These are phyloP conservation scores for Pseudotsuga menziesii DNA, from an alignment of 75 land plant species.

Conservation along the genomic window DNA sequence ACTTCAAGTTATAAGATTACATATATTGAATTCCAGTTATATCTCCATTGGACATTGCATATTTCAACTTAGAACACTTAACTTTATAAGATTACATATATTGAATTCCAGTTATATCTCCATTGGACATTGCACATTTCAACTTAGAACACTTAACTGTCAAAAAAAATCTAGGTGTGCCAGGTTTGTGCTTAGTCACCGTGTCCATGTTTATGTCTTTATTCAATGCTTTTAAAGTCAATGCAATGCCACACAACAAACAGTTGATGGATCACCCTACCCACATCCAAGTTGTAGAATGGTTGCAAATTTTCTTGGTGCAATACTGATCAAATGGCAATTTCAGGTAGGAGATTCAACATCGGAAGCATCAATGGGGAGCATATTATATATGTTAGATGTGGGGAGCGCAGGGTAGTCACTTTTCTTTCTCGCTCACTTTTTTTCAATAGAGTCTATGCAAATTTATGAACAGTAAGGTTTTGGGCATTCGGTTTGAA, in stretches of 20 bases:
- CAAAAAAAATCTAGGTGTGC: no score
- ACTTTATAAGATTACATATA: no score
- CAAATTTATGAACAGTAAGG: not conserved
- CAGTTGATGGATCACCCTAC: not conserved
- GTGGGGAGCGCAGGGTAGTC: constrained; percentile 38
- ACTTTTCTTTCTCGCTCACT: not conserved
- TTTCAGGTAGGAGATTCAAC: constrained; percentile 42
- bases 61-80: no score
- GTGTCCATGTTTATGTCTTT: no score
- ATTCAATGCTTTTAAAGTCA: no score
- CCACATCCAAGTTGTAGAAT: not conserved
- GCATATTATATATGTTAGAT: constrained; percentile 37
- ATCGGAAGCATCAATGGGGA: constrained; percentile 34
- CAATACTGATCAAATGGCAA: not conserved
- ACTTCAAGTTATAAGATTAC: no score
- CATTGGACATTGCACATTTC: no score
- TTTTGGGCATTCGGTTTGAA: not conserved
- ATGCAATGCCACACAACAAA: not conserved
- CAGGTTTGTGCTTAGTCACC: no score
- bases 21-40: no score
- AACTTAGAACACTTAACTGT: no score
- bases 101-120: no score
- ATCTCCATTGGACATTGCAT: no score
- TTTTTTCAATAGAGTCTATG: not conserved
- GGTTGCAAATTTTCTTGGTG: not conserved